phyloP scores from a whole-genome alignment of 148 eudicot genomes.

The Camellia japonica region DNA sequence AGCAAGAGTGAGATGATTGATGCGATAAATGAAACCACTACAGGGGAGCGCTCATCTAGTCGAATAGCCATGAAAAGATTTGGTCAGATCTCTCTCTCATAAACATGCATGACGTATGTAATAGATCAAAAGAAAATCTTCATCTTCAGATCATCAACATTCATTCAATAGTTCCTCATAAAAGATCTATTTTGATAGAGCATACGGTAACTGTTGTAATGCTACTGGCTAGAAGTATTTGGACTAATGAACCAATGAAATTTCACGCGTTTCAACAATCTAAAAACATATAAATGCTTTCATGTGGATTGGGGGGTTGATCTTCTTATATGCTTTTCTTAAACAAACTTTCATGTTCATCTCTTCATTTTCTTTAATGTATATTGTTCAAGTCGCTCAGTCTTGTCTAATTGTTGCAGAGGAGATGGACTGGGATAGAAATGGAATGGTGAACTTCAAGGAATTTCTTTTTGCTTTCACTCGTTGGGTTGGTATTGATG shows the following conservation, averaged over 20 bases:
- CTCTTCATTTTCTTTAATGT: neutral
- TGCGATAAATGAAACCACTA: conserved; percentile 68
- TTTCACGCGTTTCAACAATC: neutral
- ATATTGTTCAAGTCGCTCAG: neutral
- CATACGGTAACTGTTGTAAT: neutral
- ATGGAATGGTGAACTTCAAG: conserved; percentile 91
- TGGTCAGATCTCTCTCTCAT: conserved; percentile 43
- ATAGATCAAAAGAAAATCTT: too few relatives aligned
- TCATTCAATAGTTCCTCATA: neutral
- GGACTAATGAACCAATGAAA: neutral
- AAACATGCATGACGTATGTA: neutral
- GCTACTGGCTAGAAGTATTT: neutral
- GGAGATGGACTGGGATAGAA: conserved; percentile 97
- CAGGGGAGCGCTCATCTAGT: conserved; percentile 87
- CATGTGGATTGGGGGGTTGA: neutral
- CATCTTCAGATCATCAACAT: too few relatives aligned
- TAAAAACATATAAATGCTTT: neutral
- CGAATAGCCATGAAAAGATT: conserved; percentile 86
- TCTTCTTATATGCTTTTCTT: neutral
- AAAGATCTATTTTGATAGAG: neutral
- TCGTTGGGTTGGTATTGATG: conserved; percentile 89
- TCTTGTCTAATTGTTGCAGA: conserved; percentile 45
- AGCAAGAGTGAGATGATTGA: conserved; percentile 82
- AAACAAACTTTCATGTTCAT: neutral
- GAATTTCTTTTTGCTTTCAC: conserved; percentile 92